A percentile compares a stretch with the other conserved stretches of the same genome.
Conservation (phyloP, 140 eudicot genomes). For the Erigeron philadelphicus region DNA sequence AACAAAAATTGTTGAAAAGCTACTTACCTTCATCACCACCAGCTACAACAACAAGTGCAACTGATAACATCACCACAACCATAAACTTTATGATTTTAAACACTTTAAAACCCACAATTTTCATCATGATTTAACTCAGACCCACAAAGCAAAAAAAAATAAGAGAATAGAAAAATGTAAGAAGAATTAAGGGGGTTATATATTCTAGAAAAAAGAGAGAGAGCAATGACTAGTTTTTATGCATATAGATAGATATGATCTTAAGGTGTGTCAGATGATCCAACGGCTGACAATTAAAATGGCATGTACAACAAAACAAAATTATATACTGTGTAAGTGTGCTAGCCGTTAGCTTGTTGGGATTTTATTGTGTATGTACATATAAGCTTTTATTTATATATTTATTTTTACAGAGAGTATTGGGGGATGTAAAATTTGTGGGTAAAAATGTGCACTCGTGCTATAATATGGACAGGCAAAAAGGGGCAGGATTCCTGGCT, state of each 20-base stretch:
- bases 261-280: slow-evolving; percentile 34
- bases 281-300: slow-evolving; percentile 25
- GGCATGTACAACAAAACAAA: slow-evolving; percentile 20
- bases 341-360: slow-evolving; percentile 29
- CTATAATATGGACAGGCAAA: slow-evolving; percentile 2
- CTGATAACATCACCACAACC: slow-evolving; percentile 3
- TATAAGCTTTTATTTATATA: not conserved
- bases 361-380: not conserved
- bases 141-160: slow-evolving; percentile 16
- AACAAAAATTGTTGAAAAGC: not conserved
- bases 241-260: not conserved
- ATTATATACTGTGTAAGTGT: not conserved
- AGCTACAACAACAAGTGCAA: slow-evolving; percentile 21
- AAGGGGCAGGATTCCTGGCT: slow-evolving; percentile 36
- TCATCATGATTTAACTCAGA: slow-evolving; percentile 17
- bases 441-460: slow-evolving; percentile 24
- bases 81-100: slow-evolving; percentile 12
- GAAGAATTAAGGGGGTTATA: slow-evolving; percentile 27
- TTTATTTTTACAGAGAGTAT: not conserved
- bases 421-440: slow-evolving; percentile 26
- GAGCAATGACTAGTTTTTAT: slow-evolving; percentile 19
- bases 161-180: slow-evolving; percentile 16
- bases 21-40: slow-evolving; percentile 36
- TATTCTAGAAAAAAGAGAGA: slow-evolving; percentile 20
- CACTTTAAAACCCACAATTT: slow-evolving; percentile 16